Evolutionary conservation across 108 stramenopile genomes (phyloP).

Genomic region (Nitzschia palea): DNA sequence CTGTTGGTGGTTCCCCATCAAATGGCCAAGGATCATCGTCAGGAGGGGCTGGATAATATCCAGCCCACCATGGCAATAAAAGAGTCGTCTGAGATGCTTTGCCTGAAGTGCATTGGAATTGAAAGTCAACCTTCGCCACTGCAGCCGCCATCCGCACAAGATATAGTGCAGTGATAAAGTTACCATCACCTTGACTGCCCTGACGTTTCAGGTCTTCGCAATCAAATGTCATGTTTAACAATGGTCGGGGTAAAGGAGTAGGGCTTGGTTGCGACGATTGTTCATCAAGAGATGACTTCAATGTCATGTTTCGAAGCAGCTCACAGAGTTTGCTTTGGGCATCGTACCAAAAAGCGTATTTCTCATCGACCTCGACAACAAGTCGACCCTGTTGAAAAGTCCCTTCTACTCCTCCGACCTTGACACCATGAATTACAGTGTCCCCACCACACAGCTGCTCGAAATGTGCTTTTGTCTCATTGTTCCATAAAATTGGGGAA

Average conservation of each 20-base stretch:
- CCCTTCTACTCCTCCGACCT: no score
- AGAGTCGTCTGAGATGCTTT: not conserved
- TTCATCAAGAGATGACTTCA: no score
- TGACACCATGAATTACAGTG: no score
- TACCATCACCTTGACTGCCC: slow-evolving; percentile 16
- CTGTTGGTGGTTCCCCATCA: slow-evolving; percentile 4
- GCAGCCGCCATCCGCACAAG: slow-evolving; percentile 18
- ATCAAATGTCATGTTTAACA: slow-evolving; percentile 13
- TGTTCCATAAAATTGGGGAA: no score
- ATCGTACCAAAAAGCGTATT: no score
- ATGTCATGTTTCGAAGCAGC: no score
- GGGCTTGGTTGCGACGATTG: no score
- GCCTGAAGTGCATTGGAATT: slow-evolving; percentile 26
- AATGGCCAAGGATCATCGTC: slow-evolving; percentile 19
- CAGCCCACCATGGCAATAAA: slow-evolving; percentile 33
- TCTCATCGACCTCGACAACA: no score
- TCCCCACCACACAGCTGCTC: no score
- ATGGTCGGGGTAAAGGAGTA: not conserved
- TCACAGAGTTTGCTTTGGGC: no score
- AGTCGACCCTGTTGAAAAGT: no score
- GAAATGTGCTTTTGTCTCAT: no score
- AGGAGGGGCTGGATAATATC: not conserved
- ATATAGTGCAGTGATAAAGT: slow-evolving; percentile 29
- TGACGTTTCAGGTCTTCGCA: not conserved
- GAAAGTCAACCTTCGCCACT: slow-evolving; percentile 26